A percentile compares a stretch with the other conserved stretches of the same genome.
These are phyloP conservation scores for Aureobasidium sp. DNA, from an alignment of 2,329 filamentous ascomycete genomes.

Conservation along the genomic window DNA sequence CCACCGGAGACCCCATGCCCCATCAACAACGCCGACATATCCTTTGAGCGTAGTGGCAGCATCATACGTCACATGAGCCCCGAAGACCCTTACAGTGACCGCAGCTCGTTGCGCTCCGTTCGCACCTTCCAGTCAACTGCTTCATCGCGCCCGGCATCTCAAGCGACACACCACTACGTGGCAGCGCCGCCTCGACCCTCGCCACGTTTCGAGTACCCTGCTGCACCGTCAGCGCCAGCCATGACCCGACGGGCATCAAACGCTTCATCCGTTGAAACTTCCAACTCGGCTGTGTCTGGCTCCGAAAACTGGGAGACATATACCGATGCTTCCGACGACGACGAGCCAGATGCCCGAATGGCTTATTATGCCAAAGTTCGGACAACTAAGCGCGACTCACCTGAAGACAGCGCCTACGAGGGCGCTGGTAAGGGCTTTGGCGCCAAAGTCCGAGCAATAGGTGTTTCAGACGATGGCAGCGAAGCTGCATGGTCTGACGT, in stretches of 20 bases:
- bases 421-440: conserved; percentile 1
- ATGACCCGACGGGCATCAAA: conserved; percentile 24
- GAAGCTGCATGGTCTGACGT: conserved; percentile 30
- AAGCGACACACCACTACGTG: conserved; percentile 11
- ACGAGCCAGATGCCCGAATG: conserved; percentile 63
- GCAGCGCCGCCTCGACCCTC: not conserved
- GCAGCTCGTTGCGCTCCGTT: conserved; percentile 20
- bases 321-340: conserved; percentile 50
- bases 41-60: conserved; percentile 44
- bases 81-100: conserved; percentile 81
- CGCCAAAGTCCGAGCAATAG: conserved; percentile 19
- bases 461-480: conserved; percentile 21
- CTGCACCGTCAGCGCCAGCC: conserved; percentile 20
- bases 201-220: conserved; percentile 20
- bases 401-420: conserved; percentile 26
- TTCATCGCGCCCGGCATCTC: conserved; percentile 17
- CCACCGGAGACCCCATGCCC: conserved; percentile 34
- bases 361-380: conserved; percentile 70
- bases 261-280: conserved; percentile 27
- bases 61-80: conserved; percentile 54
- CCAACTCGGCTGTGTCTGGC: conserved; percentile 23
- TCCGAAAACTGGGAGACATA: conserved; percentile 95
- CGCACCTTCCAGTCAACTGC: conserved; percentile 14
- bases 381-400: conserved; percentile 47
- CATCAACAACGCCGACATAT: conserved; percentile 25